phyloP scores from a whole-genome alignment of 371 early-diverging fungal species.

The Mucor sp. region DNA sequence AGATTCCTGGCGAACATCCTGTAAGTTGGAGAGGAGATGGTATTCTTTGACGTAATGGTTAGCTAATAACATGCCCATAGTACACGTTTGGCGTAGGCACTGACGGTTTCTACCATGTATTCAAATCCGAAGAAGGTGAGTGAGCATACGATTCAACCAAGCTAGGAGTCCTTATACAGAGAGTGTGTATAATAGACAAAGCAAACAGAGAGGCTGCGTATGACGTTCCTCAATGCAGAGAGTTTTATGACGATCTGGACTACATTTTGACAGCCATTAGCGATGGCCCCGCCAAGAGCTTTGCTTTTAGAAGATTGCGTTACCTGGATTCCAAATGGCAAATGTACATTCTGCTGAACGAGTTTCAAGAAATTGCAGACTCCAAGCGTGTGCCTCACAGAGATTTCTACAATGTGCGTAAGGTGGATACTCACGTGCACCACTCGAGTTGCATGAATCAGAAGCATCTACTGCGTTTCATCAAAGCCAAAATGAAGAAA shows the following conservation, averaged over 20 bases:
- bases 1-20: constrained; percentile 62
- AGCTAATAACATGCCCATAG: constrained; percentile 10
- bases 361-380: constrained; percentile 95
- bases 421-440: constrained; percentile 99
- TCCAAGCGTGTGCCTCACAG: constrained; percentile 93
- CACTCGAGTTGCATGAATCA: constrained; percentile 98
- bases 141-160: neutral
- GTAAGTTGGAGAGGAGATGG: constrained; percentile 21
- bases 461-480: constrained; percentile 97
- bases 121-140: constrained; percentile 20
- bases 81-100: constrained; percentile 27
- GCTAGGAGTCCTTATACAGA: neutral
- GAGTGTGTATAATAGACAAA: neutral
- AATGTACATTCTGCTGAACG: constrained; percentile 90
- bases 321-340: constrained; percentile 96
- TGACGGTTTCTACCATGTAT: constrained; percentile 42
- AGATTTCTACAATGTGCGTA: constrained; percentile 99
- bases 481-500: constrained; percentile 94
- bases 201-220: constrained; percentile 25
- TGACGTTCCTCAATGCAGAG: constrained; percentile 76
- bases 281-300: constrained; percentile 96
- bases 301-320: constrained; percentile 91
- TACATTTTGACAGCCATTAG: constrained; percentile 78
- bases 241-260: constrained; percentile 91
- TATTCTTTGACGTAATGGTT: neutral